A percentile compares a stretch with the other conserved stretches of the same genome.
These are phyloP conservation scores for Epichloe sp. DNA, from an alignment of 2,329 filamentous ascomycete species.

Conservation along the genomic window DNA sequence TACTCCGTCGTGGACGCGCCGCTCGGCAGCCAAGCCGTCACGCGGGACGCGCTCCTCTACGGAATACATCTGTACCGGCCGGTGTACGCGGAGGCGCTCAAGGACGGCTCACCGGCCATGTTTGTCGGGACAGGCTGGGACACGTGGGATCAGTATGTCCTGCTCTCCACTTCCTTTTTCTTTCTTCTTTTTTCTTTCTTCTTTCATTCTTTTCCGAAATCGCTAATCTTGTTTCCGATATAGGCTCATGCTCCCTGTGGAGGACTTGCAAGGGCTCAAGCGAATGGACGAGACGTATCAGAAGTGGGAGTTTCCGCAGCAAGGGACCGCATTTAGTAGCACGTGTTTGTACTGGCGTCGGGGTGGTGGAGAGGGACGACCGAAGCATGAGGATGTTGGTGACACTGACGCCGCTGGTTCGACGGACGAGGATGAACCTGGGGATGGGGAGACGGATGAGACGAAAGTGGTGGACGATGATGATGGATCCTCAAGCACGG, in stretches of 20 bases:
- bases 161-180: neutral
- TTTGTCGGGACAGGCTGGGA: slow-evolving; percentile 44
- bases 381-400: neutral
- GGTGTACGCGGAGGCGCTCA: slow-evolving; percentile 39
- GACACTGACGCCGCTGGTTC: neutral
- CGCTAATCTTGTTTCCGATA: neutral
- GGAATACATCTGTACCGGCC: slow-evolving; percentile 47
- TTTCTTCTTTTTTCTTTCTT: fast-evolving
- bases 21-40: slow-evolving; percentile 35
- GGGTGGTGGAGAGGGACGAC: neutral
- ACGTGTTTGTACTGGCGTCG: slow-evolving; percentile 11
- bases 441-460: neutral
- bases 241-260: neutral
- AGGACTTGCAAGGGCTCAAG: slow-evolving; percentile 3
- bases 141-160: slow-evolving; percentile 37
- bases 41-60: slow-evolving; percentile 39
- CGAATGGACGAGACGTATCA: slow-evolving; percentile 9
- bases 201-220: neutral
- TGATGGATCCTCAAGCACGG: neutral
- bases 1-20: slow-evolving; percentile 39
- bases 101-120: slow-evolving; percentile 31
- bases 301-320: slow-evolving; percentile 9
- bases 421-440: neutral
- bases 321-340: slow-evolving; percentile 9
- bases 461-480: neutral